A percentile compares a stretch with the other conserved stretches of the same genome.
Conservation (phyloP, 352 stramenopile species). For the Pythium dissimile region DNA sequence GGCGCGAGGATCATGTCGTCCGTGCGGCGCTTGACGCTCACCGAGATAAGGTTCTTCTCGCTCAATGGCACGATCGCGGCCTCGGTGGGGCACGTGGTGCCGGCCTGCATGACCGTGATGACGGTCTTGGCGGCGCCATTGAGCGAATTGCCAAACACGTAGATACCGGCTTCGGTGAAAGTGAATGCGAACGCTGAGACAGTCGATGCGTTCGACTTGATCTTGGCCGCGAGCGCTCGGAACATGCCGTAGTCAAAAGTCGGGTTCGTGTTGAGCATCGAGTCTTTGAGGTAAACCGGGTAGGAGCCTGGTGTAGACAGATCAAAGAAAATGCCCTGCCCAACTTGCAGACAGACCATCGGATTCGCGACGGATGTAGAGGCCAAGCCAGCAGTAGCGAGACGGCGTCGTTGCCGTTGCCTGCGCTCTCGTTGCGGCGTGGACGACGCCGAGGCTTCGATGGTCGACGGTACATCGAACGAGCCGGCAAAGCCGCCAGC, state of each 20-base stretch:
- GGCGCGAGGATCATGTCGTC: conserved; percentile 86
- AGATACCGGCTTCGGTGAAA: conserved; percentile 80
- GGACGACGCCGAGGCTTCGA: conserved; percentile 14
- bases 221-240: conserved; percentile 52
- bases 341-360: conserved; percentile 80
- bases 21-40: conserved; percentile 72
- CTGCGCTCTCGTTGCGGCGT: background rate
- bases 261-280: conserved; percentile 92
- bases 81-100: conserved; percentile 73
- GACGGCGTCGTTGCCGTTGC: conserved; percentile 12
- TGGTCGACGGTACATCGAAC: conserved; percentile 41
- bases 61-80: conserved; percentile 80
- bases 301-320: conserved; percentile 74
- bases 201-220: conserved; percentile 50
- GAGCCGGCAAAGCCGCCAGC: conserved; percentile 57
- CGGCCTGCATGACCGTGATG: conserved; percentile 78
- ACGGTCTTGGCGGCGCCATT: conserved; percentile 66
- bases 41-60: conserved; percentile 83
- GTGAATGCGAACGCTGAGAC: conserved; percentile 87
- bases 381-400: conserved; percentile 2
- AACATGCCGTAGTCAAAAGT: conserved; percentile 91
- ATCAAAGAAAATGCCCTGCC: conserved; percentile 89
- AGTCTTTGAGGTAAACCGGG: conserved; percentile 93
- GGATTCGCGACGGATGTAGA: conserved; percentile 62
- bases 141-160: conserved; percentile 87